phyloP scores from a whole-genome alignment of 257 asterid genomes.

The Petunia axillaris region DNA sequence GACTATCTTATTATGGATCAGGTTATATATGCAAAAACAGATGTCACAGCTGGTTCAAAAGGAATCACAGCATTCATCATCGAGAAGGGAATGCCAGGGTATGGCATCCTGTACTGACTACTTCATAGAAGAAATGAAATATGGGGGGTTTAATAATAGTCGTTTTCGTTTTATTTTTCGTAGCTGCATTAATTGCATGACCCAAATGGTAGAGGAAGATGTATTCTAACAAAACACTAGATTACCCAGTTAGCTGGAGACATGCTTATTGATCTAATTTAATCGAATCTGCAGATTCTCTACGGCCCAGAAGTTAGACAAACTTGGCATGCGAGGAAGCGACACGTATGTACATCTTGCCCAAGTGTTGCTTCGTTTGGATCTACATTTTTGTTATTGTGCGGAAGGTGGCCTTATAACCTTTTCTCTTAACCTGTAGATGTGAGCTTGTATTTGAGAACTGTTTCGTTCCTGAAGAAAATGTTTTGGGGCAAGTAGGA shows the following conservation, averaged over 20 bases:
- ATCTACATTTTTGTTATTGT: background rate
- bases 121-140: background rate
- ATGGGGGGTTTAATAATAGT: background rate
- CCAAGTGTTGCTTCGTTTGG: slow-evolving; percentile 26
- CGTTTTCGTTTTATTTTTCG: background rate
- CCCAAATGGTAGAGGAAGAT: background rate
- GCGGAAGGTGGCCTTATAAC: slow-evolving; percentile 28
- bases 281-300: slow-evolving; percentile 71
- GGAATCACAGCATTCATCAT: slow-evolving; percentile 97
- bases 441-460: slow-evolving; percentile 98
- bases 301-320: slow-evolving; percentile 98
- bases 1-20: slow-evolving; percentile 44
- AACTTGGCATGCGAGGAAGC: slow-evolving; percentile 99
- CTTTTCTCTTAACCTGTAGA: slow-evolving; percentile 50
- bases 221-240: slow-evolving; percentile 3
- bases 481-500: slow-evolving; percentile 91
- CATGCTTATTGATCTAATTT: background rate
- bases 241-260: background rate
- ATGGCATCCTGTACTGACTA: slow-evolving; percentile 48
- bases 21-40: slow-evolving; percentile 98
- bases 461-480: slow-evolving; percentile 91
- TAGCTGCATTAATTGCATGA: background rate
- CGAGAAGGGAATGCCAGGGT: slow-evolving; percentile 98
- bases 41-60: slow-evolving; percentile 73
- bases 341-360: slow-evolving; percentile 74